phyloP scores from a whole-genome alignment of 768 basidiomycete species.

The Tremella fuciformis region DNA sequence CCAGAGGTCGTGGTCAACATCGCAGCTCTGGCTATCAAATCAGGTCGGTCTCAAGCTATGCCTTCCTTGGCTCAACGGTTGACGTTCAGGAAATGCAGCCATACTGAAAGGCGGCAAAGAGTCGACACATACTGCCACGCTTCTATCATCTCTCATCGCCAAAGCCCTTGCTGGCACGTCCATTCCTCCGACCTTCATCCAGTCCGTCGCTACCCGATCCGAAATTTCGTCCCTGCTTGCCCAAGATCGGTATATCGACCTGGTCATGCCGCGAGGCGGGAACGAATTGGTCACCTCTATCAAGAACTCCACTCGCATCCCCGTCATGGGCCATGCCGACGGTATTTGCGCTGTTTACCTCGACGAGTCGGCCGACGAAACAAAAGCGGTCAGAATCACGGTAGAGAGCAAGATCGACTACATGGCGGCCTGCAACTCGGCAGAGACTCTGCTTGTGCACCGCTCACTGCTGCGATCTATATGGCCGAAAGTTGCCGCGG shows the following conservation, averaged over 20 bases:
- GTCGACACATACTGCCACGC: constrained; percentile 71
- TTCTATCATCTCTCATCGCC: constrained; percentile 77
- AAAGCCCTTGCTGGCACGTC: constrained; percentile 69
- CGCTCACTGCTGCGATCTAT: constrained; percentile 65
- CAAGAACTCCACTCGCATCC: constrained; percentile 83
- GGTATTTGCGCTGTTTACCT: constrained; percentile 88
- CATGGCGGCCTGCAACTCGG: constrained; percentile 92
- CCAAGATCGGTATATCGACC: constrained; percentile 88
- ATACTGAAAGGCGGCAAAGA: constrained; percentile 98
- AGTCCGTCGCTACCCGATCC: constrained; percentile 82
- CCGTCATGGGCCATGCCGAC: constrained; percentile 99
- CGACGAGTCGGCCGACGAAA: constrained; percentile 72
- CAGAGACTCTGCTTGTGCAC: constrained; percentile 85
- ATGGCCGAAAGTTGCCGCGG: constrained; percentile 80
- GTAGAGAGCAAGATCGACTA: constrained; percentile 95
- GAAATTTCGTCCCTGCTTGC: constrained; percentile 84
- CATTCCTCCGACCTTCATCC: constrained; percentile 77
- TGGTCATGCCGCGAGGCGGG: constrained; percentile 94
- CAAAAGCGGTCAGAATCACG: constrained; percentile 76
- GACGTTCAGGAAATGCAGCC: constrained; percentile 77
- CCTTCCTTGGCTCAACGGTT: background rate
- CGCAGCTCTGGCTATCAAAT: constrained; percentile 91
- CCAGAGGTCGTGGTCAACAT: constrained; percentile 99
- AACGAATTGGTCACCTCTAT: constrained; percentile 84
- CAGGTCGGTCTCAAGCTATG: constrained; percentile 68